These are phyloP conservation scores for Ogataea nonfermentans DNA, from an alignment of 805 yeast genomes.

Conservation along the genomic window DNA sequence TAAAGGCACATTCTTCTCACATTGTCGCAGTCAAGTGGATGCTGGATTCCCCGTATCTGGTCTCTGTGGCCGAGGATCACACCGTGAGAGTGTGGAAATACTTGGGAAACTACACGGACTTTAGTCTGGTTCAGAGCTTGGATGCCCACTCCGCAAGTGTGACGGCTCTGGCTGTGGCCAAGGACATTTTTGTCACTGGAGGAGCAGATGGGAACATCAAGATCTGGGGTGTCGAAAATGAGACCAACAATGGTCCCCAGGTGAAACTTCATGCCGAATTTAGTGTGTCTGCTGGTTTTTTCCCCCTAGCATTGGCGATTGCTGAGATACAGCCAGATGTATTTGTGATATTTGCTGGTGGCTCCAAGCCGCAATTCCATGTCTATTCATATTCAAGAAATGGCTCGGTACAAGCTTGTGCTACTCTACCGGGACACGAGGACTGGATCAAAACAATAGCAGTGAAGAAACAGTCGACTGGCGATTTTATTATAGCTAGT, in stretches of 20 bases:
- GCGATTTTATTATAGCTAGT: constrained; percentile 69
- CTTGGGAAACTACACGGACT: constrained; percentile 19
- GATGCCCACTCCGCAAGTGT: constrained; percentile 50
- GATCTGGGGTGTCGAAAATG: constrained; percentile 42
- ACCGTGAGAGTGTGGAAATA: constrained; percentile 58
- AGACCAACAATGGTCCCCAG: constrained; percentile 3
- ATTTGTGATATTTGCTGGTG: constrained; percentile 66
- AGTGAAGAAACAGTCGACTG: constrained; percentile 49
- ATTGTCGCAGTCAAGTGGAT: constrained; percentile 68
- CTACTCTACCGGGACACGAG: constrained; percentile 83
- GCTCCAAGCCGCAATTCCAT: constrained; percentile 56
- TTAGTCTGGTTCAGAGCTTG: constrained; percentile 34
- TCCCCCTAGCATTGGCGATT: constrained; percentile 42
- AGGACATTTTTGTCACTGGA: constrained; percentile 52
- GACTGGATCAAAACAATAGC: constrained; percentile 88
- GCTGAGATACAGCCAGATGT: constrained; percentile 32
- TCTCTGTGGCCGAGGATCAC: constrained; percentile 70
- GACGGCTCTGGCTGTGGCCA: constrained; percentile 48
- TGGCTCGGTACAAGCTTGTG: constrained; percentile 37
- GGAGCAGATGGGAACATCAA: constrained; percentile 59
- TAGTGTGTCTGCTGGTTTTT: constrained; percentile 45
- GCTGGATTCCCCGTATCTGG: constrained; percentile 42
- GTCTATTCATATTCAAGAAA: constrained; percentile 46
- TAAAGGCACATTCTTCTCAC: constrained; percentile 59
- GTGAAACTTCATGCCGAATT: constrained; percentile 34